phyloP scores from a whole-genome alignment of 2,329 filamentous ascomycete genomes.

The Chalara sp. region DNA sequence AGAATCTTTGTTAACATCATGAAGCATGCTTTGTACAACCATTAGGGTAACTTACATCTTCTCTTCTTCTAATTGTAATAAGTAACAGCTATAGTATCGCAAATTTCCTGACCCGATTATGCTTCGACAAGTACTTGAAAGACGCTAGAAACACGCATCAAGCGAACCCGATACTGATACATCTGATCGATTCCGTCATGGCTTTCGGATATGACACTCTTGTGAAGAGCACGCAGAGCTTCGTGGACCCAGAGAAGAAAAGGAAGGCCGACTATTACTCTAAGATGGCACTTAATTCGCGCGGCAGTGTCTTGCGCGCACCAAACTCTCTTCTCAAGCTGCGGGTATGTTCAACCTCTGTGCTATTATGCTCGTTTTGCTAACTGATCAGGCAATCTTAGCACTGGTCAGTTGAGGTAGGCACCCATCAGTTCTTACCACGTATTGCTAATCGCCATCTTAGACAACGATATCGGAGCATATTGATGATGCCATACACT shows the following conservation, averaged over 20 bases:
- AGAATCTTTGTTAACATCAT: neutral
- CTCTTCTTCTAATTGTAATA: neutral
- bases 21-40: neutral
- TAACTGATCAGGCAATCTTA: slow-evolving; percentile 3
- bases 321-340: slow-evolving; percentile 3
- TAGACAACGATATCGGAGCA: slow-evolving; percentile 5
- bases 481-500: slow-evolving; percentile 1
- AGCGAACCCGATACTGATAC: slow-evolving; percentile 2
- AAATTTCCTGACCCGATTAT: neutral
- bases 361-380: neutral
- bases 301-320: slow-evolving; percentile 1
- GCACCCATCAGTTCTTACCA: too few relatives aligned
- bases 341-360: neutral
- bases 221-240: slow-evolving; percentile 1
- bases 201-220: slow-evolving; percentile 4
- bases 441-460: neutral
- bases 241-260: slow-evolving; percentile 1
- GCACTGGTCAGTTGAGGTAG: too few relatives aligned
- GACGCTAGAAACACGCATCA: neutral
- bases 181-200: slow-evolving; percentile 4
- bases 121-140: neutral
- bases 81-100: neutral
- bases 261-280: slow-evolving; percentile 1
- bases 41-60: neutral
- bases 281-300: slow-evolving; percentile 1